Base-by-base conservation (phyloP, 306 rosid genomes). In the Sindora glabra region DNA sequence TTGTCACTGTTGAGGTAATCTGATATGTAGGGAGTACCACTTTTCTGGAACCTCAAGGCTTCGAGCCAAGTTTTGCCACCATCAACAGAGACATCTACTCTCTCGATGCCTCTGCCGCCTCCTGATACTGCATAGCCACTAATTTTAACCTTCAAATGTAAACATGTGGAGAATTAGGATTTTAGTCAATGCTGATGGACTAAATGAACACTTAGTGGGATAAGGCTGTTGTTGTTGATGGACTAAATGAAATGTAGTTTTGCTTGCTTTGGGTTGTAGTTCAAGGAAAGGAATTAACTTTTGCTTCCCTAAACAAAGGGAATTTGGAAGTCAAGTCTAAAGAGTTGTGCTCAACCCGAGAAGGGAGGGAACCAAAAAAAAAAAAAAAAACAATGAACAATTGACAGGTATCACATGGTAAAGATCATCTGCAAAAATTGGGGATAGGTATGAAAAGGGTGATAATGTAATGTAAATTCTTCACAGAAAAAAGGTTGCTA, bases 71-170 rank as follows among this genome's bases (percentile, higher is more conserved):
- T 89, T 64, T 83, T 81, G 48, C 99, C 95, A 44, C 96, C 90
- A 64, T 89, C 95, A 74, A 84, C 67, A 29, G 99, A 92, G 58
- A 88, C 82, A 59, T 92, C 96, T 41, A 86, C 89, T 70, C 96
- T 83, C 74, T 92, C 98, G 16, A 92, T 86, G 55, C 98, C 98
- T 64, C 95, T 83, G 4, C 98, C 98, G 23, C 98, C 92, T 34
- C 98, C 98, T 18, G 96, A 72, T 46, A 81, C 79, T 0, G 98
- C 98, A 76, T 92, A 88, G 8, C 98, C 98, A 11, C 86, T 74
- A 14, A 92, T 73, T 60, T 79, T 83, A 49, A 92, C 78, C 98
- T 92, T 76, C 72, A 68, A 6, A 33, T 10, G 1, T 29, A n/a
- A n/a, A 39, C 11, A 61, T 61, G 24, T 24, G 61, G n/a, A 41